phyloP scores from a whole-genome alignment of 2,329 filamentous ascomycete genomes.

The Paracorniculantispora psalliotae region DNA sequence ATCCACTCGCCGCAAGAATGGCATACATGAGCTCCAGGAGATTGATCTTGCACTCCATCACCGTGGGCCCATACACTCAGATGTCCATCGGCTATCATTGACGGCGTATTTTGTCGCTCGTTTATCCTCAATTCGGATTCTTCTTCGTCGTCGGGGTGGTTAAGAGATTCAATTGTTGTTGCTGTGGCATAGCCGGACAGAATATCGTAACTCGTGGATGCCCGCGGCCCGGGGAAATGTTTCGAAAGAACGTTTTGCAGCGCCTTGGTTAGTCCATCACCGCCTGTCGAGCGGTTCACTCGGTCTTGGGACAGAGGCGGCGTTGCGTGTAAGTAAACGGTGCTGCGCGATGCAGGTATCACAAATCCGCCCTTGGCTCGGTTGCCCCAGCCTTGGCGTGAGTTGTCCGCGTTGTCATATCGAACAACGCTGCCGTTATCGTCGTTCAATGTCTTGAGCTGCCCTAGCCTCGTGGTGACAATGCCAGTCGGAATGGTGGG shows the following conservation, averaged over 20 bases:
- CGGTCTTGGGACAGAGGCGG: background rate
- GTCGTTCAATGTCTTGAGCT: constrained; percentile 2
- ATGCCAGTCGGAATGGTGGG: constrained; percentile 8
- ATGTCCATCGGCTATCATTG: background rate
- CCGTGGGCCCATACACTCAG: background rate
- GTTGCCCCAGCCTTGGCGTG: constrained; percentile 17
- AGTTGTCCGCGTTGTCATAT: constrained; percentile 17
- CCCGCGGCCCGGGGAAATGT: background rate
- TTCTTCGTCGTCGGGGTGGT: background rate
- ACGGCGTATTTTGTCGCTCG: background rate
- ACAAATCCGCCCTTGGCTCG: constrained; percentile 16
- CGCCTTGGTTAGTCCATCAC: background rate
- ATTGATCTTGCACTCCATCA: background rate
- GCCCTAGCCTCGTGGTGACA: constrained; percentile 1
- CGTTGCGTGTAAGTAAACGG: background rate
- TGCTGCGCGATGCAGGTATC: constrained; percentile 15
- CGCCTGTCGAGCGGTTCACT: background rate
- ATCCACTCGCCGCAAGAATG: constrained; percentile 45
- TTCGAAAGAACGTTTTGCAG: background rate
- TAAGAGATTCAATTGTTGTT: background rate
- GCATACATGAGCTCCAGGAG: constrained; percentile 33
- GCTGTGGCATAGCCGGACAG: background rate
- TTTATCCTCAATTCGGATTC: no score
- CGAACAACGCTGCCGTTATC: constrained; percentile 2
- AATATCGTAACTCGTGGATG: background rate